These are phyloP conservation scores for Hygrocybe punicea DNA, from an alignment of 768 basidiomycete species.

Conservation along the genomic window DNA sequence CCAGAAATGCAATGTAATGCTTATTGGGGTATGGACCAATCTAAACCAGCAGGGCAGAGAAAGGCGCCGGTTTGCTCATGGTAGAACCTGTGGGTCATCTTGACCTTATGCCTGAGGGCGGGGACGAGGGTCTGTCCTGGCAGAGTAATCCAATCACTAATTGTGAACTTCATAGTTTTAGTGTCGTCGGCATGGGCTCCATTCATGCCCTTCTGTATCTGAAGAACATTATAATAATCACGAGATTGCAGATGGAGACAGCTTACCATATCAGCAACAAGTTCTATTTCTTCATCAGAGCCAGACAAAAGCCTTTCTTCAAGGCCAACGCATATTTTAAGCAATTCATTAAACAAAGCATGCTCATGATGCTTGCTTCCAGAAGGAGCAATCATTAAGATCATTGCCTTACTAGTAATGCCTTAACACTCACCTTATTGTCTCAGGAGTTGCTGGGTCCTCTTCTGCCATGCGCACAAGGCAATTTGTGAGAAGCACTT, in stretches of 20 bases:
- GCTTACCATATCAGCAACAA: neutral
- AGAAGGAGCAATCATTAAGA: too few relatives aligned
- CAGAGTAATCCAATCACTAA: too few relatives aligned
- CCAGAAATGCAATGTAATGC: neutral
- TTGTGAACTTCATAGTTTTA: too few relatives aligned
- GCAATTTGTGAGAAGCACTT: neutral
- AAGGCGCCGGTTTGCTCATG: neutral
- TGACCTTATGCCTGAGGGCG: neutral
- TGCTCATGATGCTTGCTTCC: neutral
- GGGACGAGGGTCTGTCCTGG: too few relatives aligned
- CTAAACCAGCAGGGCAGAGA: neutral
- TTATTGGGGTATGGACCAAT: neutral
- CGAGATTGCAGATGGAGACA: neutral
- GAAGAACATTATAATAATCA: neutral
- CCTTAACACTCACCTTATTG: neutral
- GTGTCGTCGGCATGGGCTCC: too few relatives aligned
- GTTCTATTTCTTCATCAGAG: neutral
- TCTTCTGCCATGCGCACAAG: neutral
- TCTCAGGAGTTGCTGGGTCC: neutral
- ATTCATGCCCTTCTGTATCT: too few relatives aligned
- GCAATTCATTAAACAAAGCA: neutral
- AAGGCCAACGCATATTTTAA: neutral
- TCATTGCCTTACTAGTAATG: neutral
- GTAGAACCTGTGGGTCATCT: neutral
- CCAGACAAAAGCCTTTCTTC: neutral